Conservation (phyloP, 345 rosid genomes). For the Lepidium aucheri region DNA sequence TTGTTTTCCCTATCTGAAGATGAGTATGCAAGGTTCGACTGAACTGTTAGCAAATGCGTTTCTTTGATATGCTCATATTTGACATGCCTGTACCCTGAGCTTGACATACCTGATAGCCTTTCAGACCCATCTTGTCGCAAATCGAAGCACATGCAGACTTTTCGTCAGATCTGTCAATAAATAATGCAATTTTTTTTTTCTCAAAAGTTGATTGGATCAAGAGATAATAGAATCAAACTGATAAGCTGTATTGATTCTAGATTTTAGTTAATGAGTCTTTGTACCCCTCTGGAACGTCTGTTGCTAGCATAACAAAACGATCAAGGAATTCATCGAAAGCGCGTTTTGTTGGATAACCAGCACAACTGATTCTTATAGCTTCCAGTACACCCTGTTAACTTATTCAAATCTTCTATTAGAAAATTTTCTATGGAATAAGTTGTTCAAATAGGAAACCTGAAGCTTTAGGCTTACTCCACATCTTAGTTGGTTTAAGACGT, state of each 20-base stretch:
- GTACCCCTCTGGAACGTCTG: conserved; percentile 67
- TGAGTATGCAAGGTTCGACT: conserved; percentile 6
- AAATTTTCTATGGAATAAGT: background rate
- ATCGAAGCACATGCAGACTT: conserved; percentile 45
- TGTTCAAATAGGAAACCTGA: conserved; percentile 2
- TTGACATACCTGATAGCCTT: conserved; percentile 57
- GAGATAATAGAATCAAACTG: background rate
- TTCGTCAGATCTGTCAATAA: conserved; percentile 42
- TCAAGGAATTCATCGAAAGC: conserved; percentile 70
- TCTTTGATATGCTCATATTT: background rate
- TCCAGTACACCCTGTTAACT: conserved; percentile 73
- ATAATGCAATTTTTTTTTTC: background rate
- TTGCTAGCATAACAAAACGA: conserved; percentile 70
- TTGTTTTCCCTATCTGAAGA: conserved; percentile 58
- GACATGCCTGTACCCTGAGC: background rate
- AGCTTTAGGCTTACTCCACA: conserved; percentile 43
- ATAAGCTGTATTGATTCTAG: no score
- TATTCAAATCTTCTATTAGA: conserved; percentile 3
- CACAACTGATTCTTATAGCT: conserved; percentile 81
- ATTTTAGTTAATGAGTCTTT: background rate
- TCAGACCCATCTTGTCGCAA: conserved; percentile 48
- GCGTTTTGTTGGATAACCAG: conserved; percentile 77
- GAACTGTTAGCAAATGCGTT: background rate
- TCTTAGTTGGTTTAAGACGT: conserved; percentile 50
- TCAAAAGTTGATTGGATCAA: conserved; percentile 8